These are phyloP conservation scores for Monosporozyma yasuniensis DNA, from an alignment of 805 yeast species.

Conservation along the genomic window DNA sequence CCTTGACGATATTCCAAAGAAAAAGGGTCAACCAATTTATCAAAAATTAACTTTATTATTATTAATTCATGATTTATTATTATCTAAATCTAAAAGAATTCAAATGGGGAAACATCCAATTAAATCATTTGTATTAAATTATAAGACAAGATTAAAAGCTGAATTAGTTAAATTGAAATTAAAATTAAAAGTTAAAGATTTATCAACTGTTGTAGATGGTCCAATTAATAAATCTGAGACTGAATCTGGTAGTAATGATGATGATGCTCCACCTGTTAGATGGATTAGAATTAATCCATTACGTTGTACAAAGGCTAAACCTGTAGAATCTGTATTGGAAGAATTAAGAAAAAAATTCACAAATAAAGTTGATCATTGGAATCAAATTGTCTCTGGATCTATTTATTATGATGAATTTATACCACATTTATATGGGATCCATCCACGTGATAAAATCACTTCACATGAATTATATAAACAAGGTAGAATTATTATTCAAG, in stretches of 20 bases:
- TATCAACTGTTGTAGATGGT: slow-evolving; percentile 38
- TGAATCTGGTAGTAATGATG: slow-evolving; percentile 28
- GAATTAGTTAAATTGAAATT: slow-evolving; percentile 73
- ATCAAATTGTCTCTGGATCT: slow-evolving; percentile 42
- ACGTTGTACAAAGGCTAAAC: slow-evolving; percentile 30
- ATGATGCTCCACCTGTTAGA: slow-evolving; percentile 60
- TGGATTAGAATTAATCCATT: slow-evolving; percentile 74
- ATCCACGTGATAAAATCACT: slow-evolving; percentile 65
- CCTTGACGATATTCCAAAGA: slow-evolving; percentile 38
- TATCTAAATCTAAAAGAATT: slow-evolving; percentile 69
- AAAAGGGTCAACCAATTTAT: slow-evolving; percentile 42
- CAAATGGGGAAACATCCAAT: slow-evolving; percentile 84
- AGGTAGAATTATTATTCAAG: slow-evolving; percentile 86
- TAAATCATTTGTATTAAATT: slow-evolving; percentile 69
- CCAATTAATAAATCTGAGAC: slow-evolving; percentile 37
- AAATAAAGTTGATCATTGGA: slow-evolving; percentile 37
- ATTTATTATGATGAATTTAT: slow-evolving; percentile 68
- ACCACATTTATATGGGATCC: slow-evolving; percentile 72
- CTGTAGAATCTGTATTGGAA: slow-evolving; percentile 19
- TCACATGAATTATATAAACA: slow-evolving; percentile 55
- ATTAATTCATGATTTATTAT: slow-evolving; percentile 71
- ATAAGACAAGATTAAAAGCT: slow-evolving; percentile 73
- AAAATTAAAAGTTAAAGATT: slow-evolving; percentile 52
- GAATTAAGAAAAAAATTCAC: slow-evolving; percentile 31
- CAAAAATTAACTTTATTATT: slow-evolving; percentile 34